Evolutionary conservation across 164 flowering plant genomes (phyloP), one percentile per base, ranked within the genome.

Genomic region (Saururus chinensis): DNA sequence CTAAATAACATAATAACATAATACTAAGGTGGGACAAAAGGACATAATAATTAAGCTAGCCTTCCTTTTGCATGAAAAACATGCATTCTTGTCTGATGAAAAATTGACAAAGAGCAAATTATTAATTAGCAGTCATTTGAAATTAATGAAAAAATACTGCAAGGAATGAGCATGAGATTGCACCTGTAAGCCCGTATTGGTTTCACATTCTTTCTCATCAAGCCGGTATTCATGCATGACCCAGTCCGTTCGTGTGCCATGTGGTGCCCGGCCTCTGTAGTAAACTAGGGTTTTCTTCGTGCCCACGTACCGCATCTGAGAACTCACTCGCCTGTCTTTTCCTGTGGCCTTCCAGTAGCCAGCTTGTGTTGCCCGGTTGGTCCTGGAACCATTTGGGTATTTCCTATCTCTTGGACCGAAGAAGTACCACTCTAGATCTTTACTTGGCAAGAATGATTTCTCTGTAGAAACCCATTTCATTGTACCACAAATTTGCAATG

Each of bases 341-440:
- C 98, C 96, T 0, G 98, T 92, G 7, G 96, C 96, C 69, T 92
- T 92, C 98, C 98, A 92, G 24, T 92, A 92, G 16, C 98, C 98
- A 3, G 89, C 84, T 76, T 77, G 88, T 12, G 98, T 92, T 60
- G 98, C 98, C 12, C 96, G 85, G 67, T 92, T 92, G 0, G 98
- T 92, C 73, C 96, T 84, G 14, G 95, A 84, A 57, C 98, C 96
- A 60, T 92, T 92, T 0, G 98, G 98, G 56, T 92, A 92, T 61
- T 92, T 92, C 1, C 96, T 78, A 67, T 92, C 98, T 58, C 98
- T 67, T 5, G 96, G 98, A 63, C 96, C 86, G 68, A 87, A 89
- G 80, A 92, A 92, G 60, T 81, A 92, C 98, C 96, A 92, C 57
- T 92, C 96, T 1, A 89, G 77, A 73, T 92, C 98, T 70, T 86